These are phyloP conservation scores for Suillus cothurnatus DNA, from an alignment of 768 basidiomycete genomes.

Conservation along the genomic window DNA sequence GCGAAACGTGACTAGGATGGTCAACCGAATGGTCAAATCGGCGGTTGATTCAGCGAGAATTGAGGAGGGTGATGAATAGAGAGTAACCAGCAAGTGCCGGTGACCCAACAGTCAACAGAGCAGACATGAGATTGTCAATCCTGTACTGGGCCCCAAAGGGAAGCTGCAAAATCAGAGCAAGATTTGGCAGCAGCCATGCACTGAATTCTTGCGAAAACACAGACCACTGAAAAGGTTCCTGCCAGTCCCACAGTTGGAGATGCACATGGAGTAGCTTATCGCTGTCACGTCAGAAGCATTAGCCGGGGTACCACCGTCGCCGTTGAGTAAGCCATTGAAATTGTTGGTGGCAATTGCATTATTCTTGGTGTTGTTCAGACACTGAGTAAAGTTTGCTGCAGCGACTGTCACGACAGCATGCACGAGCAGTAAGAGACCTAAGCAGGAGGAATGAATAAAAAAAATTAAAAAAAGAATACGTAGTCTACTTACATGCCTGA, in stretches of 20 bases:
- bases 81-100: neutral
- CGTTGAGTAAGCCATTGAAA: neutral
- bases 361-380: neutral
- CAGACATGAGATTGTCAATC: neutral
- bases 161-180: neutral
- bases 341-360: neutral
- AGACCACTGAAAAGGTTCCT: neutral
- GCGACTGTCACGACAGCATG: neutral
- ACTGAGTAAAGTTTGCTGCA: neutral
- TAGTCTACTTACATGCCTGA: neutral
- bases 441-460: neutral
- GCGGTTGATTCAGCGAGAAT: neutral
- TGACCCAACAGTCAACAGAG: neutral
- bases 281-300: neutral
- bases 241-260: neutral
- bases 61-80: neutral
- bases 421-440: neutral
- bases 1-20: neutral
- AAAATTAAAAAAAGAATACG: too few species aligned
- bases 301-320: neutral
- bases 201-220: neutral
- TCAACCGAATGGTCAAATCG: neutral
- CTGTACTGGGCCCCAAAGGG: neutral
- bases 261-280: neutral
- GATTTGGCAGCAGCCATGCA: neutral